phyloP scores from a whole-genome alignment of 176 grass and related monocot genomes.

The Puccinellia tenuiflora region DNA sequence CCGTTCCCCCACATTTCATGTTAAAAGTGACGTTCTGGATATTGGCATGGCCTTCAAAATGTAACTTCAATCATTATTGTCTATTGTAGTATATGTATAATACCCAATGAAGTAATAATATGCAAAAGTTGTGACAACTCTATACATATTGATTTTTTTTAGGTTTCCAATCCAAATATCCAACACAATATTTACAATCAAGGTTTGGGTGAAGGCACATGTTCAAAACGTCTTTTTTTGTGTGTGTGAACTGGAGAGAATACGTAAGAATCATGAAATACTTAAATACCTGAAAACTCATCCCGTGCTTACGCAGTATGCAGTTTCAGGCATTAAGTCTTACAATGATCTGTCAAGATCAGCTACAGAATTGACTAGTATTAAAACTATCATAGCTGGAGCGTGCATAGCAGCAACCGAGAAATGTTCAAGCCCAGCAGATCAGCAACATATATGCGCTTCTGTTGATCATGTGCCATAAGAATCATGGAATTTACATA shows the following conservation, averaged over 20 bases:
- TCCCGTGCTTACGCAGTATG: not conserved
- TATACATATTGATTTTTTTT: not conserved
- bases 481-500: not conserved
- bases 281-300: not conserved
- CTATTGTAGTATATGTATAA: not conserved
- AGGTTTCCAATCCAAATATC: not conserved
- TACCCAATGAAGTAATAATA: not conserved
- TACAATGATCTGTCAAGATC: not conserved
- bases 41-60: not conserved
- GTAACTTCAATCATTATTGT: not conserved
- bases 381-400: not conserved
- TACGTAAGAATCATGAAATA: not conserved
- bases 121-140: not conserved
- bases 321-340: not conserved
- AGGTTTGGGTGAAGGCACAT: not conserved
- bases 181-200: not conserved
- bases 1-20: not conserved
- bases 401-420: not conserved
- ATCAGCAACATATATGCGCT: not conserved
- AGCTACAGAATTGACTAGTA: not conserved
- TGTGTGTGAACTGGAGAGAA: not conserved
- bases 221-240: not conserved
- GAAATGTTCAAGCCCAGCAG: not conserved
- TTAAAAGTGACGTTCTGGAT: not conserved
- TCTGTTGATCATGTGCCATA: not conserved